phyloP scores from a whole-genome alignment of 2,329 filamentous ascomycete genomes.

The Fusarium sp. region DNA sequence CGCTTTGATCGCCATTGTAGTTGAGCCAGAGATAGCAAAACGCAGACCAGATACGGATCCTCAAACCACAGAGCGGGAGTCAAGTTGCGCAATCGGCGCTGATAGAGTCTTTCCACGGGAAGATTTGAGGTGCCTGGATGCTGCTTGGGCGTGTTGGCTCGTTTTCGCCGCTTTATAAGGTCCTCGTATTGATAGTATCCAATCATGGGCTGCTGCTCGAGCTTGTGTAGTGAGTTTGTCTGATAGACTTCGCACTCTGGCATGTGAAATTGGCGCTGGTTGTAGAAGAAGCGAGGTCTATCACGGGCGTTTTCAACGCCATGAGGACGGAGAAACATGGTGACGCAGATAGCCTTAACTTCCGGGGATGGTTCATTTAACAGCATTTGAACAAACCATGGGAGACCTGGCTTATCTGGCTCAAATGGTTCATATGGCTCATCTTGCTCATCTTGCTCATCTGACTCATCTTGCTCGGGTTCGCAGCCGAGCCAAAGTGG shows the following conservation, averaged over 20 bases:
- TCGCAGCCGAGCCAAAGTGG: no score
- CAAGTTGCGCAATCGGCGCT: not conserved
- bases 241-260: not conserved
- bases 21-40: fast-evolving
- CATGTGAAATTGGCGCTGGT: not conserved
- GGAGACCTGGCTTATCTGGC: not conserved
- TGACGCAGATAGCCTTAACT: fast-evolving
- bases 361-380: no score
- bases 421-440: no score
- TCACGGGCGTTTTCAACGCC: not conserved
- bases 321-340: not conserved
- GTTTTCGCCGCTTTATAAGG: fast-evolving
- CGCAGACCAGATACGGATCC: not conserved
- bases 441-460: no score
- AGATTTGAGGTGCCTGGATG: not conserved
- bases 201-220: not conserved
- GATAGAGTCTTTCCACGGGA: not conserved
- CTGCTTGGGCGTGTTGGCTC: fast-evolving
- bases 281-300: not conserved
- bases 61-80: not conserved
- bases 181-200: not conserved
- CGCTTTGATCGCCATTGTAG: not conserved
- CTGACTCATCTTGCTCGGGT: no score
- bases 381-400: not conserved
- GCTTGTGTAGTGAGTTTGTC: fast-evolving